Percentiles rank a stretch among this genome's conserved stretches.
Evolutionary conservation across 306 rosid species (phyloP).

Genomic region (Mimosa pudica): DNA sequence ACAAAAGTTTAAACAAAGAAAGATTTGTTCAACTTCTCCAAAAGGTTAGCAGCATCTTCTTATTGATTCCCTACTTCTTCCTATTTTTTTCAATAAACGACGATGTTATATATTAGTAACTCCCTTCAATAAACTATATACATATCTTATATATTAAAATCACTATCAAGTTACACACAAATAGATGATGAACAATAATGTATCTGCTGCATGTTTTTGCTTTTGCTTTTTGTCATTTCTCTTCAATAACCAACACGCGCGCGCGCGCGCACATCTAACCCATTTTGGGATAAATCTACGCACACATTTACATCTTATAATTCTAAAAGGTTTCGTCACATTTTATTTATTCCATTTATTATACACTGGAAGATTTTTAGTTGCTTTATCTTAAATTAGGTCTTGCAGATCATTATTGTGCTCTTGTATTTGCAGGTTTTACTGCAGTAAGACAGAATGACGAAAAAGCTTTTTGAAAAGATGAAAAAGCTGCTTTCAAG

Average conservation of each 20-base stretch:
- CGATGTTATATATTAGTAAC: no score
- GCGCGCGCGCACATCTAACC: no score
- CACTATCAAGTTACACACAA: not conserved
- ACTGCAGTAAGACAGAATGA: slow-evolving; percentile 34
- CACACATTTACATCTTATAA: no score
- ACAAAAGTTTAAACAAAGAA: not conserved
- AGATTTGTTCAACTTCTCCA: slow-evolving; percentile 11
- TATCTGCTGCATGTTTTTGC: no score
- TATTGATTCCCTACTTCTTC: not conserved
- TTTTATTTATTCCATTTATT: not conserved
- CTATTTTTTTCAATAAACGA: no score
- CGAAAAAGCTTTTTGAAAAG: slow-evolving; percentile 37
- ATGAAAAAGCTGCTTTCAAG: slow-evolving; percentile 44
- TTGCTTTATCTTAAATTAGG: not conserved
- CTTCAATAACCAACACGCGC: no score
- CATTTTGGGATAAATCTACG: no score
- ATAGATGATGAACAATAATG: not conserved
- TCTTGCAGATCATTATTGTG: not conserved
- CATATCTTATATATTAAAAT: not conserved
- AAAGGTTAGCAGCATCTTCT: not conserved
- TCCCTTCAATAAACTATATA: not conserved
- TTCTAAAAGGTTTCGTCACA: no score
- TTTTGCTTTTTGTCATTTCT: no score
- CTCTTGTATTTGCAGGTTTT: slow-evolving; percentile 1
- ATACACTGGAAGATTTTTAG: not conserved